Base-by-base conservation (phyloP, 768 basidiomycete genomes). In the Auriscalpium orientale region DNA sequence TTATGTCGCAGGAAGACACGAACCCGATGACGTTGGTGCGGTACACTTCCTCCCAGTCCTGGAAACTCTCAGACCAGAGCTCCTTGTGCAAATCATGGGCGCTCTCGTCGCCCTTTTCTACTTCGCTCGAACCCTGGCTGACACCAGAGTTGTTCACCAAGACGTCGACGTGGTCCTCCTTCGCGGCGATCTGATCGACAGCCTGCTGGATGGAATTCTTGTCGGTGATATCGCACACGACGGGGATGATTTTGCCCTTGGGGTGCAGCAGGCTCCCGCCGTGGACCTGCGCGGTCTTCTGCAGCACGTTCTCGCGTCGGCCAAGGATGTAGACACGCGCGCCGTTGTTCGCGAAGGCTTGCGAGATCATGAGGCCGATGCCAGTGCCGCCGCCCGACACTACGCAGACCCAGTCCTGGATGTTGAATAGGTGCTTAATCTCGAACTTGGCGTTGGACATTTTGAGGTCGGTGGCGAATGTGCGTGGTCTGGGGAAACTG, bases 301-400 rank as follows among this genome's bases (percentile, higher is more conserved):
- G 54, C 10, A 75, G 66, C 13, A 64, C 70, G 0, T 73, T 68
- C 43, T 57, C 58, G 43, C 74, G 69, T 8, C 74, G 67, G 6
- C 68, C 65, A 12, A 69, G 68, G 56, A 77, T 72, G 63, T 76
- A 77, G 8, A 75, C 74, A 12, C 64, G 65, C 4, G 75, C 75
- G 21, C 74, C 74, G 62, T 75, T 74, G 60, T 68, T 70, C 10
- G 75, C 74, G 49, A 75, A 70, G 2, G 68, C 70, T 53, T 72
- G 68, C 1, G 74, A 68, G 40, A 76, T 76, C 74, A 76, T 72
- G 22, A 73, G 68, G n/a, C 71, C 73, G 40, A 77, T 70, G n/a
- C 75, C 74, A 1, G 68, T 70, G 44, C 67, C 63, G 53, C 67
- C 64, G 28, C 67, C 68, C 43, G 67, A 67, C 59, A 67, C 64